phyloP scores from a whole-genome alignment of 2,329 filamentous ascomycete species.

The Alternaria burnsii region DNA sequence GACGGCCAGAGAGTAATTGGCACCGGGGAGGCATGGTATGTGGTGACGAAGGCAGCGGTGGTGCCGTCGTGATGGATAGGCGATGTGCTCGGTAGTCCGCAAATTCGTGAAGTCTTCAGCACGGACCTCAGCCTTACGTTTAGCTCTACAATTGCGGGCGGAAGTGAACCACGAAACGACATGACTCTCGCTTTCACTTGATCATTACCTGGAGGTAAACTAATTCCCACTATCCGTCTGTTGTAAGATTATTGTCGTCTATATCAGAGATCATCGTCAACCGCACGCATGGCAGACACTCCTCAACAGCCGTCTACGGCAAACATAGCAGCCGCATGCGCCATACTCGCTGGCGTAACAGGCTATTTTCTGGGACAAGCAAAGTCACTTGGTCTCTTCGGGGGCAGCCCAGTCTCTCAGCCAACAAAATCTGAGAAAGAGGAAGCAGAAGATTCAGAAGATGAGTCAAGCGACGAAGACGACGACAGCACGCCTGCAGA shows the following conservation, averaged over 20 bases:
- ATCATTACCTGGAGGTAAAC: no score
- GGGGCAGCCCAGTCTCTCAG: constrained; percentile 56
- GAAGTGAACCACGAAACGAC: not conserved
- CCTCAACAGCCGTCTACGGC: constrained; percentile 60
- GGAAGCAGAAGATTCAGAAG: constrained; percentile 35
- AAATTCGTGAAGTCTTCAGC: constrained; percentile 20
- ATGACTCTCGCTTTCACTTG: not conserved
- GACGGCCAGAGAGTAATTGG: constrained; percentile 41
- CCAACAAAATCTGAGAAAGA: constrained; percentile 22
- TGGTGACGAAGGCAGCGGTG: constrained; percentile 15
- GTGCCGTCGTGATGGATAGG: constrained; percentile 25
- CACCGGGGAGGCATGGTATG: constrained; percentile 40
- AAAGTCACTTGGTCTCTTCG: constrained; percentile 76
- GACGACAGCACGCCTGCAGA: constrained; percentile 49
- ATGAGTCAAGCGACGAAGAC: constrained; percentile 42
- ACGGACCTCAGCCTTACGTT: constrained; percentile 10
- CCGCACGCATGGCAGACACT: constrained; percentile 45
- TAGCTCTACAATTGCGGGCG: constrained; percentile 10
- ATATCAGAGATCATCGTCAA: not conserved
- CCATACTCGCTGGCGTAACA: constrained; percentile 74
- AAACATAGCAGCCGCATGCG: constrained; percentile 74
- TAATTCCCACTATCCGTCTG: not conserved
- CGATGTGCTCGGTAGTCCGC: constrained; percentile 36
- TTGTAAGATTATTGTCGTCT: not conserved
- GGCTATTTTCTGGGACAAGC: constrained; percentile 78